Evolutionary conservation across 768 basidiomycete genomes (phyloP).

Genomic region (Steccherinum ochraceum): DNA sequence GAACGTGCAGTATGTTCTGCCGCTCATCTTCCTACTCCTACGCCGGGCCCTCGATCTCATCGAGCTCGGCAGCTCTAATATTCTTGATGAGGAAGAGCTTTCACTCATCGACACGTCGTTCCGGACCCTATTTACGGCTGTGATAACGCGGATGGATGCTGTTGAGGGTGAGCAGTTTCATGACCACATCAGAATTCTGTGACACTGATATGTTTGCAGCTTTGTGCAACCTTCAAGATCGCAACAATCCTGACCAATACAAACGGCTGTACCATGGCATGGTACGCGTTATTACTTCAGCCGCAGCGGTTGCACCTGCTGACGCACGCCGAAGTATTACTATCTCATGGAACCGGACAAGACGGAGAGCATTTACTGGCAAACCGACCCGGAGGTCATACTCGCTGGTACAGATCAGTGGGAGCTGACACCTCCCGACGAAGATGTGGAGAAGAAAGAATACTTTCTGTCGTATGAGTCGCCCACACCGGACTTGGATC

Average conservation of each 20-base stretch:
- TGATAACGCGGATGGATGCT: background rate
- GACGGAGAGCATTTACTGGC: background rate
- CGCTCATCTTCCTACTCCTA: conserved; percentile 7
- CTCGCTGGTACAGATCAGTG: background rate
- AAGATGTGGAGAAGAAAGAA: background rate
- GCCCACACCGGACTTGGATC: background rate
- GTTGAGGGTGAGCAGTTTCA: no score
- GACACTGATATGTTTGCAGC: background rate
- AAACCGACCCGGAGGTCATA: background rate
- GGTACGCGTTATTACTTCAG: no score
- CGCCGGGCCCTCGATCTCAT: background rate
- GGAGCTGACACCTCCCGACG: background rate
- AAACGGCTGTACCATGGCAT: background rate
- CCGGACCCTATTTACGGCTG: background rate
- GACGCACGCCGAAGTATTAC: background rate
- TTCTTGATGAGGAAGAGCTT: background rate
- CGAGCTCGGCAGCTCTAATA: background rate
- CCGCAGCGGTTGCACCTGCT: background rate
- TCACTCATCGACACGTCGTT: background rate
- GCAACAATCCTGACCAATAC: no score
- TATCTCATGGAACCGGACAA: background rate
- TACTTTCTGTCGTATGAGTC: background rate
- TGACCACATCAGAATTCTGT: no score
- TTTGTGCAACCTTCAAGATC: no score
- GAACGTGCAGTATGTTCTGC: conserved; percentile 1